These are phyloP conservation scores for Fagopyrum homotropicum DNA, from an alignment of 148 eudicot species.

Conservation along the genomic window DNA sequence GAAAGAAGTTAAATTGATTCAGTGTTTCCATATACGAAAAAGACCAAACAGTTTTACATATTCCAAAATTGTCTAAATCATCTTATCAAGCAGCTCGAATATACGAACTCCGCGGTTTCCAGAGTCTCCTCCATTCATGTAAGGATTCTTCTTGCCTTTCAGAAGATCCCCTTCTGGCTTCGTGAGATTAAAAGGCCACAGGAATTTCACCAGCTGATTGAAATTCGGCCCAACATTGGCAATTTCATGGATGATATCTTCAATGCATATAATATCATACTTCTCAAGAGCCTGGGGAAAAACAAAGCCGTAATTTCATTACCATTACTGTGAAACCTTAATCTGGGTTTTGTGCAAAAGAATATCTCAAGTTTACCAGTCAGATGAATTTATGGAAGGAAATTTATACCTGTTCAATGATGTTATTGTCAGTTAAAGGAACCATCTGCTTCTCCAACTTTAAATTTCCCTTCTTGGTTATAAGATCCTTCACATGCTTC, in stretches of 20 bases:
- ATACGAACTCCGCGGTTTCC: constrained; percentile 63
- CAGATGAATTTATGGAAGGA: neutral
- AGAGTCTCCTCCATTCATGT: constrained; percentile 67
- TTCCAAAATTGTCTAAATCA: constrained; percentile 38
- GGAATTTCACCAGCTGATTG: constrained; percentile 40
- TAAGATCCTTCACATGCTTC: constrained; percentile 81
- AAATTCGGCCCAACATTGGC: constrained; percentile 65
- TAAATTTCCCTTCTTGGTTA: constrained; percentile 68
- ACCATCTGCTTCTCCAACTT: constrained; percentile 50
- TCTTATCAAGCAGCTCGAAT: constrained; percentile 63
- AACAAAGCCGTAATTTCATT: neutral
- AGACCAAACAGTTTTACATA: neutral
- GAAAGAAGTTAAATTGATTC: too few species aligned
- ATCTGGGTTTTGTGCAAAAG: neutral
- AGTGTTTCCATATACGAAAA: constrained; percentile 12
- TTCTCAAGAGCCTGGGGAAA: constrained; percentile 52
- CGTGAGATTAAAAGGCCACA: constrained; percentile 58
- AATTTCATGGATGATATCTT: constrained; percentile 73
- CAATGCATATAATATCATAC: constrained; percentile 58
- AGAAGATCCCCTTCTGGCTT: constrained; percentile 61
- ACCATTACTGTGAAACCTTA: neutral
- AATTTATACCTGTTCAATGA: constrained; percentile 70
- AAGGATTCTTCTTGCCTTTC: constrained; percentile 51
- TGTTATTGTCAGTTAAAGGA: constrained; percentile 73
- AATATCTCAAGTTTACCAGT: neutral